Percentiles rank a stretch among this genome's conserved stretches.
Conservation (phyloP, 805 yeast species). For the Yarrowia porcina region DNA sequence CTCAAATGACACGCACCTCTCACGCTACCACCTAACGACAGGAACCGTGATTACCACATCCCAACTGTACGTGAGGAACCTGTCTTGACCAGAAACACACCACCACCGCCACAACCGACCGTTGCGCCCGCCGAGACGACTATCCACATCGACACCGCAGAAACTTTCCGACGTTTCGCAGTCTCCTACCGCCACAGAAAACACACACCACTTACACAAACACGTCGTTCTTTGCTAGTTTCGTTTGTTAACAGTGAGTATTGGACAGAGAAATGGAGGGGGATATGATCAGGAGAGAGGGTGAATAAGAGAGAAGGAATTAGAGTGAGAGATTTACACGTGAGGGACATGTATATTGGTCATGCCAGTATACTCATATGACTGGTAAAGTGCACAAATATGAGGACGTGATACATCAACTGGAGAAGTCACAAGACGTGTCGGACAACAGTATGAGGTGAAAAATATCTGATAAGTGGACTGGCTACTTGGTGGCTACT, state of each 20-base stretch:
- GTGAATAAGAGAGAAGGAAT: too few relatives aligned
- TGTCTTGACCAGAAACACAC: background rate
- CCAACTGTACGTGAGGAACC: background rate
- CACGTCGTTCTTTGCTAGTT: slow-evolving; percentile 12
- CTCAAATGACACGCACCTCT: slow-evolving; percentile 14
- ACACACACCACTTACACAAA: background rate
- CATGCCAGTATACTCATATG: too few relatives aligned
- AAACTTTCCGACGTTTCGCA: background rate
- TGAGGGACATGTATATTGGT: too few relatives aligned
- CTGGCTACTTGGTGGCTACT: too few relatives aligned
- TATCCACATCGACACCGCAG: background rate
- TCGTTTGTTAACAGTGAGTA: slow-evolving; percentile 11
- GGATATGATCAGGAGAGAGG: background rate
- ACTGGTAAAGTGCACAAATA: too few relatives aligned
- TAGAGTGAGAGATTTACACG: too few relatives aligned
- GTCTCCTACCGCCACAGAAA: background rate
- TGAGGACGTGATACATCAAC: too few relatives aligned
- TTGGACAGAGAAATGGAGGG: background rate
- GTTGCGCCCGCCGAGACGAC: background rate
- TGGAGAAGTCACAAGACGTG: too few relatives aligned
- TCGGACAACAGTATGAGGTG: too few relatives aligned
- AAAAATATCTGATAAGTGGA: too few relatives aligned
- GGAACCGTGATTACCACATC: background rate
- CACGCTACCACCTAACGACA: slow-evolving; percentile 11
- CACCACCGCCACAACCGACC: background rate